Evolutionary conservation across 2,329 filamentous ascomycete species (phyloP), one percentile per base, ranked within the genome.

Genomic region (Orbilia javanica): DNA sequence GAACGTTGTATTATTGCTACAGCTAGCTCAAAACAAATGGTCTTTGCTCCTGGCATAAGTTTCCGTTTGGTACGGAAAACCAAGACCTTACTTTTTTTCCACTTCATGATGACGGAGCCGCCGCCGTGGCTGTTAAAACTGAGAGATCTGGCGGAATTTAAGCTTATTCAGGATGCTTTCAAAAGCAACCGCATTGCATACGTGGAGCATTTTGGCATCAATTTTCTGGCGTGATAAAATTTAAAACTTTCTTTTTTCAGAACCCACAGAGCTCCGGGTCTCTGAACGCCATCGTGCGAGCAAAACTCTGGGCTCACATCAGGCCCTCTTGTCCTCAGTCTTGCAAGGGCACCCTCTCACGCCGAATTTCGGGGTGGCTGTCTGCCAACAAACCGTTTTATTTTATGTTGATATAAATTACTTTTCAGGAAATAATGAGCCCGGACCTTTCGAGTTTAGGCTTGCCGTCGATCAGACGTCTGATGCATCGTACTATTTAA

Each of bases 401-500:
- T 29, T 44, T 27, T 29, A 46, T 20, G 13, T 46, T 64, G 60
- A 64, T 50, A 36, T 20, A 50, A 18, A 66, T 68, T 22, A 31
- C 46, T 50, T 4, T 10, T 39, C 36, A 25, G 55, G 34, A 57
- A 11, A 42, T 13, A 50, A 39, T 68, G 15, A 55, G 22, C 18
- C 34, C 7, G 39, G 22, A 44, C 65, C 15, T 68, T 57, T 57
- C 8, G 20, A 68, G 34, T 22, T 34, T 57, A 68, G 48, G 65
- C 22, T 36, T 46, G 57, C 34, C n/a, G 60, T 50, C 62, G 69
- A 73, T 73, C 69, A 73, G 48, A 65, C 36, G 22, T 60, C 27
- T 42, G 7, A 46, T 57, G 62, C 39, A 66, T 66, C 25, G 39
- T 48, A 36, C 27, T 18, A 52, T 60, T 39, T 50, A 50, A 48